phyloP scores from a whole-genome alignment of 2,329 filamentous ascomycete genomes.

The Lecanicillium sp. region DNA sequence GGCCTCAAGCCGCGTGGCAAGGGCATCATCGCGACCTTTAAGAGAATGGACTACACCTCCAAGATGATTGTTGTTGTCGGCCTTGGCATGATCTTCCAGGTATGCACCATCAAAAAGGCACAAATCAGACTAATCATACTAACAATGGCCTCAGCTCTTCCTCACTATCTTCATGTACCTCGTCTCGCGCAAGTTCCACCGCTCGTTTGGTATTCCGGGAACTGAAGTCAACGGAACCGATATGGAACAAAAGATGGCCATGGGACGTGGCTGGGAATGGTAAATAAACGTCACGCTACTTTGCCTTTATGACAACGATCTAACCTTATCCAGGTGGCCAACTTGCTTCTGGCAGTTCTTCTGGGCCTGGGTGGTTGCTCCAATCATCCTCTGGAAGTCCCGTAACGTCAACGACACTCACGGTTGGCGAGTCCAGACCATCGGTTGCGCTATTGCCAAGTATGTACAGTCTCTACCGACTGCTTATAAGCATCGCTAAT shows the following conservation, averaged over 20 bases:
- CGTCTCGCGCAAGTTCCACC: slow-evolving; percentile 55
- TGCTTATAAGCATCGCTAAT: neutral
- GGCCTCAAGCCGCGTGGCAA: slow-evolving; percentile 11
- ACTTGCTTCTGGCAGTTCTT: slow-evolving; percentile 53
- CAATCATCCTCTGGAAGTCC: slow-evolving; percentile 51
- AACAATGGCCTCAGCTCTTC: slow-evolving; percentile 34
- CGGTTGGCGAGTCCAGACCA: slow-evolving; percentile 57
- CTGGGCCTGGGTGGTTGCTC: slow-evolving; percentile 54
- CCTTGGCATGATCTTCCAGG: slow-evolving; percentile 48
- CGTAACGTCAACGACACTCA: slow-evolving; percentile 56
- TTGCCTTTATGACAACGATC: neutral
- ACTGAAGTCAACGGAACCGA: slow-evolving; percentile 49
- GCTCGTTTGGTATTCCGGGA: slow-evolving; percentile 49
- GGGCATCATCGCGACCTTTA: slow-evolving; percentile 21
- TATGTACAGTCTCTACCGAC: slow-evolving; percentile 13
- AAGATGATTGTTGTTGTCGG: slow-evolving; percentile 41
- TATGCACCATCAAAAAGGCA: slow-evolving; percentile 20
- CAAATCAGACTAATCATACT: neutral
- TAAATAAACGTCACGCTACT: slow-evolving; percentile 15
- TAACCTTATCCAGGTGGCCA: slow-evolving; percentile 37
- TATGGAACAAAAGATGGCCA: slow-evolving; percentile 36
- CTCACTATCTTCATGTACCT: slow-evolving; percentile 52
- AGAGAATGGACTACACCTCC: slow-evolving; percentile 30
- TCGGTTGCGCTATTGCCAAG: slow-evolving; percentile 37
- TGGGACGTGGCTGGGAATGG: slow-evolving; percentile 56